Evolutionary conservation across 208 protist species (phyloP).

Genomic region (Trypanosoma boissoni): DNA sequence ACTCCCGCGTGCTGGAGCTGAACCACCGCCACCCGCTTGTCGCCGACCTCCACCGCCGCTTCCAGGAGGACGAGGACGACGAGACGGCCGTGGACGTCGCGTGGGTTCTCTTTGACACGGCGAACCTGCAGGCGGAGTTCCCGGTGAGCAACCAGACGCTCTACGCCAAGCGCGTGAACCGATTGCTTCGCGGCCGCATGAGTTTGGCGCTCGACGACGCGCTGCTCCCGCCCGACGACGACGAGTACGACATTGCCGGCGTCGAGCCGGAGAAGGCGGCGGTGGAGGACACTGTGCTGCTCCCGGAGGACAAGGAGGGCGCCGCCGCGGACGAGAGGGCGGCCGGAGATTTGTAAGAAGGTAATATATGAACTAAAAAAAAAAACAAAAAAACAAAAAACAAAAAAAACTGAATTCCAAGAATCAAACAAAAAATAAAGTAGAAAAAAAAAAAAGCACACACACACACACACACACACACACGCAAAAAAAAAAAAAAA

Average conservation of each 20-base stretch:
- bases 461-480: not conserved
- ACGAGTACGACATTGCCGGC: slow-evolving; percentile 61
- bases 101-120: slow-evolving; percentile 95
- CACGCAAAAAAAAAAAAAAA: not conserved
- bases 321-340: slow-evolving; percentile 8
- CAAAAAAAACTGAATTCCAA: not conserved
- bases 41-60: slow-evolving; percentile 83
- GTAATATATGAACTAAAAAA: slow-evolving; percentile 1
- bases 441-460: slow-evolving; percentile 3
- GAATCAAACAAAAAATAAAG: slow-evolving; percentile 6
- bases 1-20: slow-evolving; percentile 96
- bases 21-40: slow-evolving; percentile 98
- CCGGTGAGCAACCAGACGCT: slow-evolving; percentile 66
- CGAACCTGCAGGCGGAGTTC: slow-evolving; percentile 94
- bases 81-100: slow-evolving; percentile 82
- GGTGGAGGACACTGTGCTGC: slow-evolving; percentile 24
- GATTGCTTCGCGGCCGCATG: slow-evolving; percentile 87
- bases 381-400: slow-evolving; percentile 7
- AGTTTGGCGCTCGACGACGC: slow-evolving; percentile 64
- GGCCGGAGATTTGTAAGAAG: slow-evolving; percentile 33
- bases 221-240: slow-evolving; percentile 73
- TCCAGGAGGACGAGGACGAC: slow-evolving; percentile 88
- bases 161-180: slow-evolving; percentile 84
- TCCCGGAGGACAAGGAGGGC: slow-evolving; percentile 33
- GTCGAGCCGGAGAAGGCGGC: slow-evolving; percentile 18